These are phyloP conservation scores for Lentinula edodes DNA, from an alignment of 768 basidiomycete genomes.

Conservation along the genomic window DNA sequence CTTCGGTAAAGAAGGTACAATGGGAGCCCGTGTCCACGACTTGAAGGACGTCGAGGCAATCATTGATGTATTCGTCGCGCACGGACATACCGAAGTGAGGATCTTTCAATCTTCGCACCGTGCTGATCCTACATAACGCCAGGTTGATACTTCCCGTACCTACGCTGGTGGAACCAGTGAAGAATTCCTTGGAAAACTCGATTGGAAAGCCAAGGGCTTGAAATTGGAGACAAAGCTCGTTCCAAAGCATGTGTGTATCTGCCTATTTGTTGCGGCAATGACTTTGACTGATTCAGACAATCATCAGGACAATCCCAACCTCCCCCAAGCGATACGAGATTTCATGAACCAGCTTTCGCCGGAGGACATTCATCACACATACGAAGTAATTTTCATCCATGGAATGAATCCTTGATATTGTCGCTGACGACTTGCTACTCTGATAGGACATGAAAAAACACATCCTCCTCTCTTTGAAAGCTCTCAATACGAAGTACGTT, in stretches of 20 bases:
- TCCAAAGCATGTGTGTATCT: conserved; percentile 21
- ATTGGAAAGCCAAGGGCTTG: conserved; percentile 34
- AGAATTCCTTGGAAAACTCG: conserved; percentile 34
- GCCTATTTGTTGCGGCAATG: background rate
- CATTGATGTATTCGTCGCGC: conserved; percentile 38
- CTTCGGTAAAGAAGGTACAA: conserved; percentile 8
- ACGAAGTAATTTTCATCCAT: background rate
- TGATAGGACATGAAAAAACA: conserved; percentile 1
- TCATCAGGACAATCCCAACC: background rate
- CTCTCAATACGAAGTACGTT: conserved; percentile 39
- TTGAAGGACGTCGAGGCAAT: conserved; percentile 18
- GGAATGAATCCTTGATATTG: background rate
- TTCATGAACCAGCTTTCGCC: background rate
- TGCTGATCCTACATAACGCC: background rate
- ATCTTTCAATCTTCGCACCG: background rate
- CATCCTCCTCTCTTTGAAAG: conserved; percentile 30
- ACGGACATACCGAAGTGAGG: conserved; percentile 38
- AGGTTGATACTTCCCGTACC: conserved; percentile 11
- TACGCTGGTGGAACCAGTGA: conserved; percentile 10
- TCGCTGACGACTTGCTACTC: too few species aligned
- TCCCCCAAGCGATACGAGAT: background rate
- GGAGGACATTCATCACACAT: background rate
- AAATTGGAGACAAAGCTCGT: conserved; percentile 44
- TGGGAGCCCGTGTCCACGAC: conserved; percentile 8
- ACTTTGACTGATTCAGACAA: background rate